Base-by-base conservation (phyloP, 768 basidiomycete species). In the Tephrocybe sp. region DNA sequence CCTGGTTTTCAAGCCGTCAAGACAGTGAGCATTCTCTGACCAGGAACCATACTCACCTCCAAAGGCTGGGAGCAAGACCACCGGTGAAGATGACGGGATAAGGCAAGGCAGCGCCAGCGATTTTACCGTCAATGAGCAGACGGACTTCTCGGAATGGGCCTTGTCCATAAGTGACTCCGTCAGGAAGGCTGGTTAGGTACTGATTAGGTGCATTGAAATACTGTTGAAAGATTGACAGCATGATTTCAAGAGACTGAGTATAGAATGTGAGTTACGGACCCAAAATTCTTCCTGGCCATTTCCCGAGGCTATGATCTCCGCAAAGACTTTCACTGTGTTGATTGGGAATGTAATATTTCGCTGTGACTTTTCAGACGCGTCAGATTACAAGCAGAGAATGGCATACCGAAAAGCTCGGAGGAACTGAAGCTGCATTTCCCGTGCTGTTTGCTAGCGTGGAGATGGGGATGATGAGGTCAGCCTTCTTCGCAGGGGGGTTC, bases 381-480 rank as follows among this genome's bases (percentile, higher is more conserved):
- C 7, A 39, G 38, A 20, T 26, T 24, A 17, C 30, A 43, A 38
- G 23, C 24, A 28, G 41, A 25, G 9, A 33, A 18, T 15, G 38
- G 37, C 59, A 33, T 60, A 89, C 87, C 10, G 86, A 86, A 58
- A 89, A 87, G 3, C 72, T 74, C 4, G 88, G 87, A 23, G 89
- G 89, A 2, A 90, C 85, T 30, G 85, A 85, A 4, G 84, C 85
- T n/a, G 84, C 79, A 52, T 84, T 79, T n/a, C 83, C 85, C 9
- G 83, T 83, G 48, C 76, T 70, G 50, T 85, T 83, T 8, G 73
- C 71, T 51, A 85, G 65, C 3, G 85, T 87, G 1, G 85, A 84
- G 11, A 92, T 73, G 0, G 89, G 86, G 25, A 92, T 75, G 40
- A 91, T 85, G 21, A 80, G 55, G 58, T 86, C 77, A 10, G 88